phyloP scores from a whole-genome alignment of 257 asterid genomes.

The Solanum pimpinellifolium region DNA sequence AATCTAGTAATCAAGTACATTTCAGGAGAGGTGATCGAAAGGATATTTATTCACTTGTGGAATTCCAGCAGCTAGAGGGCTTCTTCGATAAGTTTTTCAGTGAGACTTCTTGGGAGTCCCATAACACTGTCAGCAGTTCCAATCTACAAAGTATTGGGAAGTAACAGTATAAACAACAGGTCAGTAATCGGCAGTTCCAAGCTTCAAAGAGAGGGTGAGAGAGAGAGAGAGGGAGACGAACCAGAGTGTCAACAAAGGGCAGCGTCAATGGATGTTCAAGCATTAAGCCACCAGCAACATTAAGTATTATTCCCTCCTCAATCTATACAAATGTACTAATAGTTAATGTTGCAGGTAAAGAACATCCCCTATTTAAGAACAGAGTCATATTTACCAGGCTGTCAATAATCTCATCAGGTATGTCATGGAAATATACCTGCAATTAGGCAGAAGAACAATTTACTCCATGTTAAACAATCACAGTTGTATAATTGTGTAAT shows the following conservation, averaged over 20 bases:
- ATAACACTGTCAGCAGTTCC: slow-evolving; percentile 76
- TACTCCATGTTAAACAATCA: neutral
- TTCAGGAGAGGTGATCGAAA: neutral
- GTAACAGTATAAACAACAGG: neutral
- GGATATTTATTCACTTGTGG: neutral
- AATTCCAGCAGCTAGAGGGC: slow-evolving; percentile 10
- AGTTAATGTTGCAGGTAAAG: slow-evolving; percentile 6
- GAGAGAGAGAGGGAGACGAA: slow-evolving; percentile 15
- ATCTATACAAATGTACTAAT: slow-evolving; percentile 29
- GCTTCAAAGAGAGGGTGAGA: neutral
- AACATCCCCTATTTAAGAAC: neutral
- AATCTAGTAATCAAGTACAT: neutral
- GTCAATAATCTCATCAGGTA: slow-evolving; percentile 71
- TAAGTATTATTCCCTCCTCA: slow-evolving; percentile 59
- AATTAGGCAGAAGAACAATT: neutral
- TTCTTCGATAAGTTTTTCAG: slow-evolving; percentile 63
- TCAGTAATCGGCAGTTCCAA: neutral
- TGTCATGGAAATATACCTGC: slow-evolving; percentile 76
- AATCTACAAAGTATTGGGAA: slow-evolving; percentile 26
- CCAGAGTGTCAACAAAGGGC: slow-evolving; percentile 80
- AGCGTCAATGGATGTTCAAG: slow-evolving; percentile 78
- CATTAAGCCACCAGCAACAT: slow-evolving; percentile 91
- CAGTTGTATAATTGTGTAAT: neutral
- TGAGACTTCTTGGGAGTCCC: slow-evolving; percentile 74
- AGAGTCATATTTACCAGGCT: slow-evolving; percentile 43